Percentiles rank a stretch among this genome's conserved stretches.
These are phyloP conservation scores for Blastobotrys elegans DNA, from an alignment of 1,139 yeast species.

Conservation along the genomic window DNA sequence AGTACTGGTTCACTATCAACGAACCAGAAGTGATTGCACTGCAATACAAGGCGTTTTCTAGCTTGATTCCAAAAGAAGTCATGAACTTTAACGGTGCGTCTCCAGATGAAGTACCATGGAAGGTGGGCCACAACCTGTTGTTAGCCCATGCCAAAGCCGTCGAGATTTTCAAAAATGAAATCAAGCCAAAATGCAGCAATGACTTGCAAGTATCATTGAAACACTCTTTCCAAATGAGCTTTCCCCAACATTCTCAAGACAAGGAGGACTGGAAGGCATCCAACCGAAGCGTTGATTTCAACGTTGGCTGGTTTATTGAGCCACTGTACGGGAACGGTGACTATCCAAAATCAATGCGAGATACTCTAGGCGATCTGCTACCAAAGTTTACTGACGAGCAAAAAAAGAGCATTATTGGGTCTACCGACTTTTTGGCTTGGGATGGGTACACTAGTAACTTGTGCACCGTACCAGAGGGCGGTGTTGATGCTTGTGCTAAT, in stretches of 20 bases:
- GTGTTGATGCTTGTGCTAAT: conserved; percentile 5
- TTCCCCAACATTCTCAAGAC: conserved; percentile 12
- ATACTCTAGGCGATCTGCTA: conserved; percentile 23
- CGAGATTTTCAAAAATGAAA: conserved; percentile 31
- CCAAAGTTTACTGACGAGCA: conserved; percentile 33
- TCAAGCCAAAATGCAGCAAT: conserved; percentile 25
- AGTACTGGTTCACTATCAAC: conserved; percentile 36
- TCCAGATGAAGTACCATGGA: conserved; percentile 3
- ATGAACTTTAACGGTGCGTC: conserved; percentile 14
- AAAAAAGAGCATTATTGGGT: conserved; percentile 23
- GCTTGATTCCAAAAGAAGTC: conserved; percentile 7
- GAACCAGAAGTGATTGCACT: conserved; percentile 32
- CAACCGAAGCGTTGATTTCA: conserved; percentile 29
- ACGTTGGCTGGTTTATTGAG: conserved; percentile 32
- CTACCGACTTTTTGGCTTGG: conserved; percentile 35
- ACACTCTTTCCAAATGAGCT: conserved; percentile 24
- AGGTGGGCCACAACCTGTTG: conserved; percentile 31
- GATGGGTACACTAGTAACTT: conserved; percentile 33
- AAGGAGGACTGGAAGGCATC: conserved; percentile 29
- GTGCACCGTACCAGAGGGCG: conserved; percentile 27
- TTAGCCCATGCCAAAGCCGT: conserved; percentile 33
- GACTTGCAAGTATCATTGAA: conserved; percentile 25
- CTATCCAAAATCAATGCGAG: conserved; percentile 23
- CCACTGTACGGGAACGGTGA: conserved; percentile 28
- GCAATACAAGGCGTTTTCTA: background rate